Percentiles rank a stretch among this genome's conserved stretches.
Conservation (phyloP, 2,329 filamentous ascomycete species). For the Akanthomyces dipterigenus region DNA sequence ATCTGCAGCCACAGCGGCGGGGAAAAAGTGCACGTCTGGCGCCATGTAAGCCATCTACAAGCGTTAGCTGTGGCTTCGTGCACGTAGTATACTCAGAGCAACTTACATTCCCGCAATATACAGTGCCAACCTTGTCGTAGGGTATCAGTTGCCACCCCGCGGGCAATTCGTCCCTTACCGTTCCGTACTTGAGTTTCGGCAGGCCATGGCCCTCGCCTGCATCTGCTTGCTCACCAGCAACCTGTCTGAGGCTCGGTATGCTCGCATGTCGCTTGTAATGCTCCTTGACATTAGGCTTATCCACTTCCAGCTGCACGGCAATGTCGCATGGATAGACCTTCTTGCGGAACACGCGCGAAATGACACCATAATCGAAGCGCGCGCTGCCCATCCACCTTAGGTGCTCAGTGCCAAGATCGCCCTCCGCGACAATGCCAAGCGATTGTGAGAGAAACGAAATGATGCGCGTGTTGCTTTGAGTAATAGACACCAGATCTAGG, state of each 20-base stretch:
- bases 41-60: conserved; percentile 82
- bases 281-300: conserved; percentile 66
- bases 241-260: conserved; percentile 21
- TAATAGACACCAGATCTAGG: conserved; percentile 80
- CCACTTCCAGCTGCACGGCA: conserved; percentile 74
- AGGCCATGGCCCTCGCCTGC: conserved; percentile 44
- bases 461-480: conserved; percentile 66
- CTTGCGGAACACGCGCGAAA: conserved; percentile 68
- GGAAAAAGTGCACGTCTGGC: conserved; percentile 79
- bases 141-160: conserved; percentile 68
- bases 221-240: not conserved
- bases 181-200: conserved; percentile 72
- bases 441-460: conserved; percentile 89
- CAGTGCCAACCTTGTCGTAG: conserved; percentile 76
- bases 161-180: conserved; percentile 69
- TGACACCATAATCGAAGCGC: conserved; percentile 78
- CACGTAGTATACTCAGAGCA: not conserved
- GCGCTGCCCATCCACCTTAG: conserved; percentile 86
- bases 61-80: not conserved
- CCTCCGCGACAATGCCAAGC: conserved; percentile 83
- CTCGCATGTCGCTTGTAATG: conserved; percentile 55
- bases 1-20: conserved; percentile 73
- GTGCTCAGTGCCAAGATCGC: conserved; percentile 82
- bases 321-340: conserved; percentile 85
- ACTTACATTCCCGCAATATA: conserved; percentile 83